Evolutionary conservation across 495 filamentous ascomycete genomes (phyloP), one percentile per base, ranked within the genome.

Genomic region (Podospora appendiculata): DNA sequence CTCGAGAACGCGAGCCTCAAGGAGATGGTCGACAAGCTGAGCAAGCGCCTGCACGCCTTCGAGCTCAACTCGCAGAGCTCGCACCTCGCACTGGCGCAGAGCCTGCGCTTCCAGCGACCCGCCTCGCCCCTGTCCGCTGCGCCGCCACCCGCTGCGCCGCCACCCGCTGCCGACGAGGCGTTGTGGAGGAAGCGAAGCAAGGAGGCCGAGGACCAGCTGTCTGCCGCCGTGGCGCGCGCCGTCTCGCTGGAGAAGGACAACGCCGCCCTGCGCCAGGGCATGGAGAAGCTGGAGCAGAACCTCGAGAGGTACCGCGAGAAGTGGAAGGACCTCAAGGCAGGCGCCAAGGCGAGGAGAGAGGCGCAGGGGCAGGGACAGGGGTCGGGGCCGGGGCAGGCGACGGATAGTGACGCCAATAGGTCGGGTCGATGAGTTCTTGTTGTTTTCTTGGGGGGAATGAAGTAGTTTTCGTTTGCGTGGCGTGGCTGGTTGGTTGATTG

Each of bases 311-410:
- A 94, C 63, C 66, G 86, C 32, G 84, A 89, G 49, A 76, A 82
- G 54, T 96, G 88, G 86, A 86, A 94, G 67, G 84, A 85, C 66
- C 71, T 96, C 60, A 92, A 93, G 64, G 85, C 88, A 14, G 84
- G 86, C 0, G 90, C 90, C 11, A 90, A 87, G 67, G 83, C 79
- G 1, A 62, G 81, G 45, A 67, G 81, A 38, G 79, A 79, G 53
- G 79, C 66, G 0, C 70, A 70, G 49, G 60, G 48, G 48, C 18
- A 13, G 8, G 39, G 18, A 11, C 16, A 11, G 35, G 32, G 8
- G 35, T 4, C 13, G 14, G 38, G 8, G 35, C 12, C 13, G 14
- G 38, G 17, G 25, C 11, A 14, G 34, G 47, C 34, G 34, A 14
- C 36, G 11, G 34, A 19, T n/a, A 19, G 47, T 8, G 35, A 49